phyloP scores from a whole-genome alignment of 208 protist species.

The Crithidia sp. region DNA sequence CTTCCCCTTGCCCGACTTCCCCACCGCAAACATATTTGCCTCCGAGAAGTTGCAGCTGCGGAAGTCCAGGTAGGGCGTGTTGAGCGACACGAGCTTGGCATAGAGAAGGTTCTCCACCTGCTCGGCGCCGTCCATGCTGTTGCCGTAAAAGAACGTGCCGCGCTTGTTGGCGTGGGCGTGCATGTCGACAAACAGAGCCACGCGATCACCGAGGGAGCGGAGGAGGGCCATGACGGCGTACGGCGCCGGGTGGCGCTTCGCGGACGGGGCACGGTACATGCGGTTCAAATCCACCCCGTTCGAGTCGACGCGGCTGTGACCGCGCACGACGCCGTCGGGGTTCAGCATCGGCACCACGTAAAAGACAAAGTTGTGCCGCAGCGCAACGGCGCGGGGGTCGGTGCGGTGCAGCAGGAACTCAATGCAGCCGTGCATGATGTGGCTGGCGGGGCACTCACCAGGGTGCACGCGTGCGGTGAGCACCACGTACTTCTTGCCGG shows the following conservation, averaged over 20 bases:
- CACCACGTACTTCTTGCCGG: constrained; percentile 76
- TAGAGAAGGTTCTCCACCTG: constrained; percentile 89
- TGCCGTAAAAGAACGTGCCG: constrained; percentile 95
- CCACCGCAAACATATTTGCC: constrained; percentile 90
- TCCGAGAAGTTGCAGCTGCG: constrained; percentile 91
- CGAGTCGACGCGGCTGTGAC: constrained; percentile 93
- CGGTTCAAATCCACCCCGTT: constrained; percentile 94
- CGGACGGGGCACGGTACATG: constrained; percentile 85
- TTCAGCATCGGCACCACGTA: constrained; percentile 93
- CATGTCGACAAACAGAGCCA: constrained; percentile 93
- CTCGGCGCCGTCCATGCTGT: constrained; percentile 67
- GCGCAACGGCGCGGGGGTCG: constrained; percentile 70
- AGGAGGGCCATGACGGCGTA: constrained; percentile 73
- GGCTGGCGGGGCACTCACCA: constrained; percentile 91
- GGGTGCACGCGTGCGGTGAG: constrained; percentile 93
- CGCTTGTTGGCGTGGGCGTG: constrained; percentile 94
- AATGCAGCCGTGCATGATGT: constrained; percentile 94
- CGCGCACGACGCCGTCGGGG: constrained; percentile 92
- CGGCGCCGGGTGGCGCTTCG: constrained; percentile 77
- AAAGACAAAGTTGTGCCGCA: constrained; percentile 92
- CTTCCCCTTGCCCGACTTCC: constrained; percentile 89
- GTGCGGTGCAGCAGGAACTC: constrained; percentile 81
- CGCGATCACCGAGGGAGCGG: constrained; percentile 41
- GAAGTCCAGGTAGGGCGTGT: constrained; percentile 94
- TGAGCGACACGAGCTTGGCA: constrained; percentile 87